phyloP scores from a whole-genome alignment of 495 filamentous ascomycete genomes.

The Physcia stellaris region DNA sequence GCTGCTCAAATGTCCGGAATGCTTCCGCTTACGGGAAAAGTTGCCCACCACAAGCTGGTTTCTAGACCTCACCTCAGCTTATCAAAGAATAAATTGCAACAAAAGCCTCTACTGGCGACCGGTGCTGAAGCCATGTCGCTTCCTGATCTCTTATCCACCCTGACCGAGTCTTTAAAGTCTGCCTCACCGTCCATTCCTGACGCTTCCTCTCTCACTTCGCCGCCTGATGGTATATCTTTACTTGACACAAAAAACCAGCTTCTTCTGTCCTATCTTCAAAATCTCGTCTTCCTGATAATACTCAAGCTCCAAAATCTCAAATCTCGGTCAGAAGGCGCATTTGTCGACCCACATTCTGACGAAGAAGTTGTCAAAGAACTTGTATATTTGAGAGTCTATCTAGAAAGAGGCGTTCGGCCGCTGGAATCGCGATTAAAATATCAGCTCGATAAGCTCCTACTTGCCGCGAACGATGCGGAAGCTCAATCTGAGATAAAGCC shows the following conservation, averaged over 20 bases:
- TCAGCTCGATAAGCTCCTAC: slow-evolving; percentile 80
- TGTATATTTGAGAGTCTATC: slow-evolving; percentile 69
- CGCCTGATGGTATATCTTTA: slow-evolving; percentile 80
- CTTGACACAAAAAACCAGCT: slow-evolving; percentile 92
- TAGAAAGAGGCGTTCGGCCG: slow-evolving; percentile 81
- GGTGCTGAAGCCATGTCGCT: too few relatives aligned
- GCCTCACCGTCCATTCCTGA: slow-evolving; percentile 49
- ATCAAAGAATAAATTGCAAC: too few relatives aligned
- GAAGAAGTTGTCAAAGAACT: slow-evolving; percentile 67
- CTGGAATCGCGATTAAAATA: slow-evolving; percentile 78
- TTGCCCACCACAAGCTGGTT: too few relatives aligned
- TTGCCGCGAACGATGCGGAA: slow-evolving; percentile 67
- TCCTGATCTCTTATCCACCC: slow-evolving; percentile 25
- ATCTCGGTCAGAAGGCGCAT: slow-evolving; percentile 9
- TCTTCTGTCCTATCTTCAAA: slow-evolving; percentile 88
- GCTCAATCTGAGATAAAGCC: slow-evolving; percentile 8
- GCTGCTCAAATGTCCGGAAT: too few relatives aligned
- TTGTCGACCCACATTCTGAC: slow-evolving; percentile 12
- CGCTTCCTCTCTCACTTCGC: slow-evolving; percentile 37
- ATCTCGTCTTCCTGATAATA: slow-evolving; percentile 78
- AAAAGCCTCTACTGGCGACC: too few relatives aligned
- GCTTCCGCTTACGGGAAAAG: too few relatives aligned
- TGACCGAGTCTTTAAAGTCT: slow-evolving; percentile 45
- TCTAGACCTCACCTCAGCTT: too few relatives aligned
- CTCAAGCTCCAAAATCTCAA: slow-evolving; percentile 57